Evolutionary conservation across 2,329 filamentous ascomycete species (phyloP), one percentile per base, ranked within the genome.

Genomic region (Fusarium anguioides): DNA sequence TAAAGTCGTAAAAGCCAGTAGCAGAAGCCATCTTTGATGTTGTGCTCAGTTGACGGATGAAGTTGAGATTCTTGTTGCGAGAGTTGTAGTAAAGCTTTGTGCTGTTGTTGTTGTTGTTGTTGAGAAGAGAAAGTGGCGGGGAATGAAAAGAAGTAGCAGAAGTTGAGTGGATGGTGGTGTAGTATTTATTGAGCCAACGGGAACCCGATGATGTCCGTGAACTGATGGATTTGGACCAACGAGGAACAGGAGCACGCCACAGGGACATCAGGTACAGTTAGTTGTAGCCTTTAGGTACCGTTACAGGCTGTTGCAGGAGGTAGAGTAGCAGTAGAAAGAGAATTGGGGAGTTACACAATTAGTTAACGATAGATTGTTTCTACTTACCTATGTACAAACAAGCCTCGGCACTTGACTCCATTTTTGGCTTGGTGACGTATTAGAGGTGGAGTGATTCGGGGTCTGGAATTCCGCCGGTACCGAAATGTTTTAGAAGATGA

Each of bases 1-100:
- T 92, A 81, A 96, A 96, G 78, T 94, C 91, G 84, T 91, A 96
- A 79, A 97, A 93, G 70, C 64, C 73, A 29, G 79, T 77, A 48
- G 80, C 80, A 40, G 80, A 80, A 56, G 80, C 72, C 80, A 81
- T 81, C 37, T 65, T 76, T 56, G 65, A 53, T 6, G 53, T 26
- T 35, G 59, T 33, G n/a, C 46, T 48, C 41, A 49, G 60, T 46
- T 26, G 65, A 27, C 45, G 45, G 44, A 33, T 21, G 44, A 52
- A 27, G 10, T 45, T 44, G 40, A 49, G 60, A 54, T 46, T 56
- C 56, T 10, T 23, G 29, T 37, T 37, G 23, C 36, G 50, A 58
- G 31, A 53, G 18, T 33, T 57, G 46, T 27, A 49, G 47, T 44
- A 60, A 50, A 35, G 39, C 50, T 46, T 66, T 47, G n/a, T 46